A percentile compares a stretch with the other conserved stretches of the same genome.
Conservation (phyloP, 2,329 filamentous ascomycete genomes). For the Neofusicoccum ribis region DNA sequence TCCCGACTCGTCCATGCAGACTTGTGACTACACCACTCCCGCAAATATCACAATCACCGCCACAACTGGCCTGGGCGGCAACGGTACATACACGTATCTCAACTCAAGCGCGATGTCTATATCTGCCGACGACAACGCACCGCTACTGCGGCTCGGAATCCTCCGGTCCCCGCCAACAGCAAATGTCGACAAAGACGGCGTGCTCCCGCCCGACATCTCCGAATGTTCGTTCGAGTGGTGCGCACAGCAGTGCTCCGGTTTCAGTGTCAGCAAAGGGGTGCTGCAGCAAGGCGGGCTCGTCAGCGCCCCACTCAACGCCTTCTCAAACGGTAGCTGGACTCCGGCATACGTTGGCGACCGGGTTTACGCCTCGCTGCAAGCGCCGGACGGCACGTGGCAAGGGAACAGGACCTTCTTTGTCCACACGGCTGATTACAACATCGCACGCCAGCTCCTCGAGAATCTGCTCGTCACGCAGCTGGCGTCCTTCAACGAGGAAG, state of each 20-base stretch:
- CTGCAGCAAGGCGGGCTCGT: background rate
- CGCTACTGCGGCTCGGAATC: background rate
- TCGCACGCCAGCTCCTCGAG: background rate
- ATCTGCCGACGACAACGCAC: background rate
- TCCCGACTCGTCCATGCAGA: background rate
- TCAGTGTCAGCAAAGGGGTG: background rate
- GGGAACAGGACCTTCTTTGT: background rate
- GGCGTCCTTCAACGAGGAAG: background rate
- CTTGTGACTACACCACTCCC: background rate
- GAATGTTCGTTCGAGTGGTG: background rate
- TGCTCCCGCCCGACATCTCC: background rate
- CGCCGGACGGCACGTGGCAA: background rate
- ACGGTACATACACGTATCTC: background rate
- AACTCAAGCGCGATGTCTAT: background rate
- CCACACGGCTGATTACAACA: background rate
- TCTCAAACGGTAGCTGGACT: background rate
- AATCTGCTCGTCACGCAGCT: background rate
- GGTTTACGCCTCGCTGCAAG: background rate
- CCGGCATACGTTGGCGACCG: background rate
- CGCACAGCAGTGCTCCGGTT: background rate
- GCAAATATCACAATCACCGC: background rate
- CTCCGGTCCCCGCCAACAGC: background rate
- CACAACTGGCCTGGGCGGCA: background rate
- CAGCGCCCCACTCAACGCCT: background rate
- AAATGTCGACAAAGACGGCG: background rate